Base-by-base conservation (phyloP, 305 asterid genomes). In the Coffea humblotiana region DNA sequence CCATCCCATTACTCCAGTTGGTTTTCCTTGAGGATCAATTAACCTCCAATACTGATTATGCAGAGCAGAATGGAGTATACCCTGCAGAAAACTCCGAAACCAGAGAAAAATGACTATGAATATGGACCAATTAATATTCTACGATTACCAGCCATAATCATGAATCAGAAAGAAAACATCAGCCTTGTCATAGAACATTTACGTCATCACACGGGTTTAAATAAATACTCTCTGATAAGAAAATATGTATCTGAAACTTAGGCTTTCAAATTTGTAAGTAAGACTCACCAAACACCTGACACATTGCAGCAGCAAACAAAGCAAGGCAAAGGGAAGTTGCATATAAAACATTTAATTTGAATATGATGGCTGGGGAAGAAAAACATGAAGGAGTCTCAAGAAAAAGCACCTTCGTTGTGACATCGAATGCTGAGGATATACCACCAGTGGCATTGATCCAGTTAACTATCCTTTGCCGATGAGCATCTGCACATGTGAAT, bases 391-490 rank as follows among this genome's bases (percentile, higher is more conserved):
- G 23, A 37, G 70, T 8, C 23, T 74, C 13, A 67, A 29, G 71
- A 80, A 32, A 72, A 25, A 77, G 54, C 75, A 86, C 93, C 89
- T 90, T 90, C 65, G 93, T 90, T 11, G 91, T 90, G 83, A 90
- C 93, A 78, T 90, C 93, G 83, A 90, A 90, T 66, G 93, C 93
- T 21, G 90, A 87, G 69, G 93, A 87, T 74, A 88, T 85, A 64
- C 93, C 91, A 63, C 87, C 88, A 72, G 93, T 90, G 40, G 91
- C 93, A 88, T 90, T 90, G 79, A 90, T 90, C 93, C 93, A 90
- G 81, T 88, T 86, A 81, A 90, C 80, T 75, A 90, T 88, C 72
- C 91, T 87, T 74, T 90, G 93, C 71, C 93, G 90, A 84, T 90
- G 93, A 78, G 90, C 89, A 88, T 90, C 93, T 87, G 83, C 71